Conservation (phyloP, 495 filamentous ascomycete genomes). For the Aspergillus hancockii region DNA sequence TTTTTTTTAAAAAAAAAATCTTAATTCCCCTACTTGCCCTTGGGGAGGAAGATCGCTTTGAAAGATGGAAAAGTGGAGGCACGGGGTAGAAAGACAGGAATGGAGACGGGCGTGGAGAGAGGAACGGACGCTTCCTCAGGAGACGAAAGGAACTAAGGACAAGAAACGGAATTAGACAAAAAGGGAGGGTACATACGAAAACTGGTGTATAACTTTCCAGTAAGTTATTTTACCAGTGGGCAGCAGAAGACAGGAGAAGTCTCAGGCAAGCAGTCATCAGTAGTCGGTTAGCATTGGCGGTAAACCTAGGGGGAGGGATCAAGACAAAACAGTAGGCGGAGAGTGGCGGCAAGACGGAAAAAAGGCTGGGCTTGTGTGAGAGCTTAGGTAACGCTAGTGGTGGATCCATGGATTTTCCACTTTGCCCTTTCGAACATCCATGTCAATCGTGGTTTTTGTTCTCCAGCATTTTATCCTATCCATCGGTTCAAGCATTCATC, state of each 20-base stretch:
- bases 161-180: constrained; percentile 19
- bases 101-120: constrained; percentile 27
- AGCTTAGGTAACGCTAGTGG: constrained; percentile 12
- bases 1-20: constrained; percentile 16
- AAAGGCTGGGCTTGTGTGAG: background rate
- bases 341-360: constrained; percentile 7
- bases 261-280: constrained; percentile 23
- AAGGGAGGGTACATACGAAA: constrained; percentile 16
- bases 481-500: background rate
- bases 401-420: constrained; percentile 17
- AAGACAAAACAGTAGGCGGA: constrained; percentile 21
- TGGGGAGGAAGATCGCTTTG: constrained; percentile 18
- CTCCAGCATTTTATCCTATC: constrained; percentile 4
- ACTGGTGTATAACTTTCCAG: constrained; percentile 24
- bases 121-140: constrained; percentile 14
- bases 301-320: constrained; percentile 23
- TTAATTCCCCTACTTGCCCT: constrained; percentile 11
- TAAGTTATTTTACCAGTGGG: constrained; percentile 28
- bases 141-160: constrained; percentile 10
- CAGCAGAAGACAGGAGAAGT: constrained; percentile 26
- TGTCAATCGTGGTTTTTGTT: background rate
- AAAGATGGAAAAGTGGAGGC: constrained; percentile 25
- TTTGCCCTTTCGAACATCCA: constrained; percentile 18
- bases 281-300: constrained; percentile 20
- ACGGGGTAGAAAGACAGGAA: constrained; percentile 22